These are phyloP conservation scores for Platismatia glauca DNA, from an alignment of 495 filamentous ascomycete species.

Conservation along the genomic window DNA sequence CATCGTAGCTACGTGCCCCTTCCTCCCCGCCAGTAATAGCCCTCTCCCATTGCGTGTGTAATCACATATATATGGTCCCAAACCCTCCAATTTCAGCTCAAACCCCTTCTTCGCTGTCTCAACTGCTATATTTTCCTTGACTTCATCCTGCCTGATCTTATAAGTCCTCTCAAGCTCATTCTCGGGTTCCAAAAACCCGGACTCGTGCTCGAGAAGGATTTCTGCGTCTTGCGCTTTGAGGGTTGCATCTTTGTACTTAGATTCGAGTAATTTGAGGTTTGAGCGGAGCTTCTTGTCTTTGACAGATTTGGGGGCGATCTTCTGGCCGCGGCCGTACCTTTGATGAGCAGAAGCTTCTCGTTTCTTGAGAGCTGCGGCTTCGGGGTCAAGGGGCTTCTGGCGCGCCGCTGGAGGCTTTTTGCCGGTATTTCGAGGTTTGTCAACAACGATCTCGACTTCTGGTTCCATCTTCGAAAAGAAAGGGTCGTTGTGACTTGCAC, in stretches of 20 bases:
- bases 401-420: background rate
- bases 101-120: conserved; percentile 88
- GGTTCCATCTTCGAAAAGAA: conserved; percentile 8
- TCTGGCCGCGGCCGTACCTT: conserved; percentile 74
- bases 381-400: conserved; percentile 4
- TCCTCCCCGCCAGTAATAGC: conserved; percentile 75
- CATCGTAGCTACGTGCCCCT: conserved; percentile 93
- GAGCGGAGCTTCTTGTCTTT: conserved; percentile 84
- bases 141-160: conserved; percentile 83
- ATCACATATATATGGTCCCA: conserved; percentile 80
- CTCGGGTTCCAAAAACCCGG: conserved; percentile 83
- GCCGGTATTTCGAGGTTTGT: background rate
- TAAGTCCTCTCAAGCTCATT: conserved; percentile 82
- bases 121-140: conserved; percentile 60
- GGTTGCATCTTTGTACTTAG: conserved; percentile 69
- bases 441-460: conserved; percentile 8
- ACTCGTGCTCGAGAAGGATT: conserved; percentile 81
- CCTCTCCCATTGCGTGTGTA: conserved; percentile 85
- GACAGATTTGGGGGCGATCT: conserved; percentile 46
- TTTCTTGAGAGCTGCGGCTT: conserved; percentile 10
- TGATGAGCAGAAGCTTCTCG: conserved; percentile 50
- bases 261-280: conserved; percentile 68
- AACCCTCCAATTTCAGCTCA: conserved; percentile 69
- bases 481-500: background rate
- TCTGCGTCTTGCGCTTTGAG: conserved; percentile 87